phyloP scores from a whole-genome alignment of 495 filamentous ascomycete species.

The Neurospora sublineolata region DNA sequence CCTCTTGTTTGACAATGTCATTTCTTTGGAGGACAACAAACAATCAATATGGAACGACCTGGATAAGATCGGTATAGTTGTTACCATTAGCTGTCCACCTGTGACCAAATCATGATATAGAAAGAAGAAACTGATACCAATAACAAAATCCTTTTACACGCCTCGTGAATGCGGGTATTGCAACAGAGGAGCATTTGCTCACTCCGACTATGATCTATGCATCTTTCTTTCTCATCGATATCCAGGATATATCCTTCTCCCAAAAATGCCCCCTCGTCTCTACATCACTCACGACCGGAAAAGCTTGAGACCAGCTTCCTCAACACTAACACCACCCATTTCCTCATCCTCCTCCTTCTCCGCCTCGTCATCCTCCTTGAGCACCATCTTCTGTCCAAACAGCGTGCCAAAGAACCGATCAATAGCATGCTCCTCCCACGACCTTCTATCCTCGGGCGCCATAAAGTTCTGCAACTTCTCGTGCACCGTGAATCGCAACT shows the following conservation, averaged over 20 bases:
- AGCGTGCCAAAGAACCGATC: conserved; percentile 83
- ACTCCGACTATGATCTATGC: neutral
- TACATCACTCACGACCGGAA: conserved; percentile 43
- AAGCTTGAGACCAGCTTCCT: conserved; percentile 62
- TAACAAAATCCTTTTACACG: neutral
- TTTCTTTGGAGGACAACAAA: neutral
- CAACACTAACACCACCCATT: conserved; percentile 44
- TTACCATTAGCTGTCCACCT: neutral
- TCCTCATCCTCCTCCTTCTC: conserved; percentile 40
- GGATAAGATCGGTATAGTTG: neutral
- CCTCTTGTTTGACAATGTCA: neutral
- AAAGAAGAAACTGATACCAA: neutral
- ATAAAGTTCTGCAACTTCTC: conserved; percentile 98
- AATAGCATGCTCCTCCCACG: conserved; percentile 66
- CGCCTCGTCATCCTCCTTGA: conserved; percentile 54
- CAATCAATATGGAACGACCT: neutral
- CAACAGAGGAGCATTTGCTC: neutral
- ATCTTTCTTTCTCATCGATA: neutral
- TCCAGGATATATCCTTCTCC: neutral
- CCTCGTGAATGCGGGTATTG: neutral
- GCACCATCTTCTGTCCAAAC: conserved; percentile 64
- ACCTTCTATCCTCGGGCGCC: conserved; percentile 73
- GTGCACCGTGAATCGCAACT: conserved; percentile 85
- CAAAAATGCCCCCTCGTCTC: too few species aligned
- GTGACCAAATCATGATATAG: neutral